These are phyloP conservation scores for Paraphoma chrysanthemicola DNA, from an alignment of 2,329 filamentous ascomycete species.

Conservation along the genomic window DNA sequence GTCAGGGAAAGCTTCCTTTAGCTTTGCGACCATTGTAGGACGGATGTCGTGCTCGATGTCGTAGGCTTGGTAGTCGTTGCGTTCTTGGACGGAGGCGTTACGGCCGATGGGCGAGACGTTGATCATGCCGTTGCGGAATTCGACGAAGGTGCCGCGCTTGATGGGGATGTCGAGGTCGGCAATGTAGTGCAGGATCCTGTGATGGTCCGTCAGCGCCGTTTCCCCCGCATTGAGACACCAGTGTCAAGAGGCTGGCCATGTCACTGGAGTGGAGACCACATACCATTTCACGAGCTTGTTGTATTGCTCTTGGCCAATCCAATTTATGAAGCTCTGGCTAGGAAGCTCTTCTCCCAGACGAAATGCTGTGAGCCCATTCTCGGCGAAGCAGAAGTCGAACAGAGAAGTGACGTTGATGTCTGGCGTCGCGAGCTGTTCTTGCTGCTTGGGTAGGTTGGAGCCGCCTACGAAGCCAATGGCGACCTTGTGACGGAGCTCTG, in stretches of 20 bases:
- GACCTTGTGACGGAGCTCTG: conserved; percentile 81
- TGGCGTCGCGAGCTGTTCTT: conserved; percentile 84
- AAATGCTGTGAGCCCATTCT: conserved; percentile 94
- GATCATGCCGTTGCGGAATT: conserved; percentile 92
- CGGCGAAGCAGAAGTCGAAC: conserved; percentile 97
- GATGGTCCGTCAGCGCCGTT: conserved; percentile 40
- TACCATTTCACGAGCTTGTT: conserved; percentile 74
- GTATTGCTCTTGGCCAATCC: conserved; percentile 86
- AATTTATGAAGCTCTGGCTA: conserved; percentile 86
- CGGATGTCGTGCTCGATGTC: conserved; percentile 81
- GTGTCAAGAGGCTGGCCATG: neutral
- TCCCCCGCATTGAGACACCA: neutral
- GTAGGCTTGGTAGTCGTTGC: conserved; percentile 80
- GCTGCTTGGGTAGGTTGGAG: conserved; percentile 90
- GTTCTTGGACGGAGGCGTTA: conserved; percentile 82
- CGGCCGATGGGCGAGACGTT: conserved; percentile 85
- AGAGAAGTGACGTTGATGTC: conserved; percentile 76
- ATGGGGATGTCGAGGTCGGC: conserved; percentile 83
- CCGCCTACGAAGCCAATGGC: conserved; percentile 93
- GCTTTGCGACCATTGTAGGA: conserved; percentile 74
- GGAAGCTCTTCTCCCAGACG: conserved; percentile 79
- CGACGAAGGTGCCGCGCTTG: conserved; percentile 84
- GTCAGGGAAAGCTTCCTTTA: conserved; percentile 83
- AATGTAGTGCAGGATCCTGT: conserved; percentile 74
- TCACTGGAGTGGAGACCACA: conserved; percentile 4